Base-by-base conservation (phyloP, 1,284 basidiomycete species). In the Lignosus rhinocerotis region DNA sequence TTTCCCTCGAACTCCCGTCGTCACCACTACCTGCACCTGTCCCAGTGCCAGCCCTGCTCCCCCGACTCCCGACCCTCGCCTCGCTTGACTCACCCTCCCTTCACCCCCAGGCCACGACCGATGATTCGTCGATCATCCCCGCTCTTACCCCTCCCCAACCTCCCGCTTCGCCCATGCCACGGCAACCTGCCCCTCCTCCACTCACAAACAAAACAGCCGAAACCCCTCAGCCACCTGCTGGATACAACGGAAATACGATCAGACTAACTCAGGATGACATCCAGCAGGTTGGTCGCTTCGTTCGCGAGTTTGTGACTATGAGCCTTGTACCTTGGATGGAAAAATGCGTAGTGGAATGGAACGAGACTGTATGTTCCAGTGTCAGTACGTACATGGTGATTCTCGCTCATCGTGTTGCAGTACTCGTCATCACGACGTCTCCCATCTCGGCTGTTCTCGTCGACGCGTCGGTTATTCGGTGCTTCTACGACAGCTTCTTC, bases 301-400 rank as follows among this genome's bases (percentile, higher is more conserved):
- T 94, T 6, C 84, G 96, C 45, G 96, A 98, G 71, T 90, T 98
- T 65, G 83, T 94, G 2, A 88, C 90, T 4, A 94, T 94, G 84
- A 95, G 91, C 67, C 77, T 99, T 36, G 76, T 98, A 3, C 96
- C 96, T 0, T 98, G 92, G 89, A 95, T 99, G 93, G 96, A 99
- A 76, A 91, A 91, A 65, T 90, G 88, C 68, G 90, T 97, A 1
- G 71, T 94, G 47, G 93, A 97, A 59, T 97, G 94, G 92, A 97
- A 97, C 71, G 96, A 99, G 77, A 83, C 82, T 62, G 90, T 92
- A 68, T 61, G 79, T 68, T 11, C 31, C 19, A 5, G 14, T 14
- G 45, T 39, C 25, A 41, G 12, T 32, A n/a, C n/a, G n/a, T 45
- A 44, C 17, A 46, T 45, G 48, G 32, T 41, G 34, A 30, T 2